Conservation (phyloP, 2,329 filamentous ascomycete genomes). For the Botrytis squamosa region DNA sequence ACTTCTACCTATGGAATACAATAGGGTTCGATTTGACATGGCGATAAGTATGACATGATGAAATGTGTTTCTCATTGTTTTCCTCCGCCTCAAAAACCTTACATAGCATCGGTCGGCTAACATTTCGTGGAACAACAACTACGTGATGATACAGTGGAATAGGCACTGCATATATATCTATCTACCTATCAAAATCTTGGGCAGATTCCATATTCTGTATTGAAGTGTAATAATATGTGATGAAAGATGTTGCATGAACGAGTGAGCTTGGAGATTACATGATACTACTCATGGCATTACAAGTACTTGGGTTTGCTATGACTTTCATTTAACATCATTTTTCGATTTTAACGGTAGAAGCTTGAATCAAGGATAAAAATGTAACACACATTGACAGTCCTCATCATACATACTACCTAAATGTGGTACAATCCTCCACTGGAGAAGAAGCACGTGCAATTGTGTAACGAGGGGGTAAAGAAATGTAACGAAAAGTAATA, state of each 20-base stretch:
- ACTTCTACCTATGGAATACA: background rate
- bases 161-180: background rate
- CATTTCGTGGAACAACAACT: background rate
- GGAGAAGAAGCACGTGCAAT: background rate
- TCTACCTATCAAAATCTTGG: background rate
- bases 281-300: background rate
- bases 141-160: background rate
- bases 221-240: background rate
- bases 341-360: too few species aligned
- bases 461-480: background rate
- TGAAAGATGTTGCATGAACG: background rate
- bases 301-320: background rate
- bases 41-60: background rate
- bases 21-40: background rate
- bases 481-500: background rate
- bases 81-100: background rate
- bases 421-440: background rate
- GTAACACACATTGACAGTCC: rapidly evolving
- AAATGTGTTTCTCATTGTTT: background rate
- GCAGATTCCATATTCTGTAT: background rate
- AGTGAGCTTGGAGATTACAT: background rate
- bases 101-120: background rate
- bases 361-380: background rate
- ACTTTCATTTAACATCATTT: background rate
- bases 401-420: background rate